Base-by-base conservation (phyloP, 2,329 filamentous ascomycete species). In the Dryadomyces sulphureus region DNA sequence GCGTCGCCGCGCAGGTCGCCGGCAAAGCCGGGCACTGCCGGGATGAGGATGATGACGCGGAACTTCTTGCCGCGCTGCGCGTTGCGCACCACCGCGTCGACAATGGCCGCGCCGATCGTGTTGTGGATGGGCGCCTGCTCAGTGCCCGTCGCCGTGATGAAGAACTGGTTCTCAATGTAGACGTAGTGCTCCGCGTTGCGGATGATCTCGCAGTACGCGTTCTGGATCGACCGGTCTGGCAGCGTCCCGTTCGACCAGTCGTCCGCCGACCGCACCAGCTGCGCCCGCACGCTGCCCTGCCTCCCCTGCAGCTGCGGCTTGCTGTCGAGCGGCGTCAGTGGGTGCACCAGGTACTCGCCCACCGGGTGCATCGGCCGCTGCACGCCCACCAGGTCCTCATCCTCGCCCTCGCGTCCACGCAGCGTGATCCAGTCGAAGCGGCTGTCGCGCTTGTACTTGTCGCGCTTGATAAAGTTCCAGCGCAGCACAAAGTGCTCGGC, bases 121-220 rank as follows among this genome's bases (percentile, higher is more conserved):
- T 98, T 98, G 61, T 87, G 79, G 21, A 96, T 77, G 0, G 90
- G 90, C 1, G 71, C 66, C 60, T 95, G 89, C 32, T 94, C 64
- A n/a, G 92, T 81, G 8, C 87, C 87, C 0, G 90, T 96, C 0
- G 92, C 85, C 1, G 88, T 93, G 59, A 93, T 95, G 70, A 96
- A 98, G 67, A 96, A 96, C 57, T 98, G 92, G 57, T 96, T 96
- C 62, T 98, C 92, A 50, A 98, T 94, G 65, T 96, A 98, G 21
- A 98, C 83, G 54, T 79, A 95, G 59, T 96, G 90, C 62, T 95
- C 68, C 0, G 90, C 90, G 44, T 85, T 86, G 43, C 81, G 71
- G 55, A 96, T 96, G 25, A 93, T 67, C 52, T 94, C 86, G 48
- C 70, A 72, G 59, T 94, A 94, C 0, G 88, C 86, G 55, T 87